phyloP scores from a whole-genome alignment of 2,329 filamentous ascomycete species.

The Fusarium chuoi region DNA sequence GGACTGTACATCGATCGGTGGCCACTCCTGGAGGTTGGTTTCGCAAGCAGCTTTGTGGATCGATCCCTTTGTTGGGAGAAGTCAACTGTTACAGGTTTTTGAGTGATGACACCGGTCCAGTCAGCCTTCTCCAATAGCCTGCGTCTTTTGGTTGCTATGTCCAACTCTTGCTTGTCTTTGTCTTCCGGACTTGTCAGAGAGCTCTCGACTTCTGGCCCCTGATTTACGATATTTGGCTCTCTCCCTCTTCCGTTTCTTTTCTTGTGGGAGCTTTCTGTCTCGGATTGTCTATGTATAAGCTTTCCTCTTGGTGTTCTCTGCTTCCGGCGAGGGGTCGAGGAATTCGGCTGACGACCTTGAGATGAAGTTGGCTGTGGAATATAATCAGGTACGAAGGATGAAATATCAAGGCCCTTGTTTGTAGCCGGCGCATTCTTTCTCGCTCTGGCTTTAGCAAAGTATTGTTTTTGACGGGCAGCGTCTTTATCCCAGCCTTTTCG shows the following conservation, averaged over 20 bases:
- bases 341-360: not conserved
- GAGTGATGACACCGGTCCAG: constrained; percentile 48
- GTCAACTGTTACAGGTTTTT: constrained; percentile 44
- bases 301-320: constrained; percentile 16
- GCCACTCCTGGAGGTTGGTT: not conserved
- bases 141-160: constrained; percentile 40
- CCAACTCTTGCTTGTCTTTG: not conserved
- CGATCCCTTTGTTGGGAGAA: constrained; percentile 27
- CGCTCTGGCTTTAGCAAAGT: constrained; percentile 52
- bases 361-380: constrained; percentile 20
- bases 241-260: not conserved
- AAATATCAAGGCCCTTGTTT: not conserved
- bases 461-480: constrained; percentile 49
- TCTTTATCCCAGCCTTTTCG: constrained; percentile 49
- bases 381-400: constrained; percentile 45
- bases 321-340: constrained; percentile 6
- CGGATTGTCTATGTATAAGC: constrained; percentile 12
- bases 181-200: not conserved
- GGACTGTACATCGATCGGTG: not conserved
- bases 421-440: constrained; percentile 28
- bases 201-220: not conserved
- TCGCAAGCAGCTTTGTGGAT: not conserved
- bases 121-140: constrained; percentile 43
- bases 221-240: not conserved
- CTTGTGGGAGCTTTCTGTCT: not conserved